phyloP scores from a whole-genome alignment of 2,329 filamentous ascomycete species.

The Talaromyces marneffei region DNA sequence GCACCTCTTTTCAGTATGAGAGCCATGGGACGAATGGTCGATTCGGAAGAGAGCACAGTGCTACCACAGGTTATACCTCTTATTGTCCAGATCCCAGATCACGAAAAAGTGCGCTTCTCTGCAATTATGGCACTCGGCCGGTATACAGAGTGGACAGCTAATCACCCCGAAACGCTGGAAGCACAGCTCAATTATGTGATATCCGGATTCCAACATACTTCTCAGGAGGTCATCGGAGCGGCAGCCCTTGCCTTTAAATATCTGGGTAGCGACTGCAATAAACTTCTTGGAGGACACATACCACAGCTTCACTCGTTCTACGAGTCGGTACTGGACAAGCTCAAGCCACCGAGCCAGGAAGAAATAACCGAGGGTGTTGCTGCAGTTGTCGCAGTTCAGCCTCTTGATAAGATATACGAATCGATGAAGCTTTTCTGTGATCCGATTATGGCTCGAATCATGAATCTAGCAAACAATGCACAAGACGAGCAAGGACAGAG shows the following conservation, averaged over 20 bases:
- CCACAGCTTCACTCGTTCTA: slow-evolving; percentile 88
- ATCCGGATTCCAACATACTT: slow-evolving; percentile 80
- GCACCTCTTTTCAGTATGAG: slow-evolving; percentile 92
- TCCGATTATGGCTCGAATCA: slow-evolving; percentile 77
- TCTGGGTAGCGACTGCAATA: slow-evolving; percentile 91
- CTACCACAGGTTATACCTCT: slow-evolving; percentile 88
- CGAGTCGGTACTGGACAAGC: slow-evolving; percentile 76
- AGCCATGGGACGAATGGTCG: slow-evolving; percentile 94
- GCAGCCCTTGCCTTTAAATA: slow-evolving; percentile 94
- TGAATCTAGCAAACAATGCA: slow-evolving; percentile 79
- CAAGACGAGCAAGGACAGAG: slow-evolving; percentile 77
- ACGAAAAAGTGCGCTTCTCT: slow-evolving; percentile 97
- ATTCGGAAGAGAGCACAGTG: slow-evolving; percentile 78
- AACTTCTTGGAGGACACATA: slow-evolving; percentile 76
- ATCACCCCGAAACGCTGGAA: slow-evolving; percentile 86
- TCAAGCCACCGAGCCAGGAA: slow-evolving; percentile 83
- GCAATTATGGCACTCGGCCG: slow-evolving; percentile 95
- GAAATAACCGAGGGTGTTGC: slow-evolving; percentile 96
- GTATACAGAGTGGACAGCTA: slow-evolving; percentile 96
- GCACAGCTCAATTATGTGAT: slow-evolving; percentile 95
- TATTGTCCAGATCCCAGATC: slow-evolving; percentile 86
- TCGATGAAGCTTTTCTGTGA: slow-evolving; percentile 90
- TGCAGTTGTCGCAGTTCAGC: slow-evolving; percentile 81
- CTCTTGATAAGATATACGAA: slow-evolving; percentile 70
- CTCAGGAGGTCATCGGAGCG: slow-evolving; percentile 83